Evolutionary conservation across 495 filamentous ascomycete genomes (phyloP).

Genomic region (Bryoglossum gracile): DNA sequence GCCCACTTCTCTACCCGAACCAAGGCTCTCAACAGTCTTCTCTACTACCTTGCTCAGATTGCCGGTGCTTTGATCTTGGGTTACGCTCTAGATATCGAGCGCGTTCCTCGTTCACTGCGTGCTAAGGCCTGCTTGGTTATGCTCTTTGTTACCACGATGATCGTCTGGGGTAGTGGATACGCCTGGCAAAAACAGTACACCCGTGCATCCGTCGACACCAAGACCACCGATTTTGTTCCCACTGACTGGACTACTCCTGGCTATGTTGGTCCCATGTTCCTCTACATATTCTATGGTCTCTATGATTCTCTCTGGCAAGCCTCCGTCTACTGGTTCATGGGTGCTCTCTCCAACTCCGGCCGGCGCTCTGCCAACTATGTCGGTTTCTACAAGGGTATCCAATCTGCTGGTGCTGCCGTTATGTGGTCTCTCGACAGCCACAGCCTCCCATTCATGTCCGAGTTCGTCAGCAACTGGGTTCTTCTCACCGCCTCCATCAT

Average conservation of each 20-base stretch:
- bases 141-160: slow-evolving; percentile 69
- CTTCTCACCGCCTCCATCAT: slow-evolving; percentile 64
- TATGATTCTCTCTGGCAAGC: slow-evolving; percentile 86
- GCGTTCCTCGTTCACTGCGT: slow-evolving; percentile 59
- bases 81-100: slow-evolving; percentile 60
- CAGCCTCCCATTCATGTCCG: slow-evolving; percentile 52
- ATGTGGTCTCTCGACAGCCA: slow-evolving; percentile 72
- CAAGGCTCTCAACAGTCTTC: slow-evolving; percentile 70
- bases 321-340: slow-evolving; percentile 90
- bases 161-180: slow-evolving; percentile 83
- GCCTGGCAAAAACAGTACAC: slow-evolving; percentile 61
- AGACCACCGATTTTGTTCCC: slow-evolving; percentile 25
- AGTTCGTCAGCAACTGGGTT: slow-evolving; percentile 32
- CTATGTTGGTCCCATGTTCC: slow-evolving; percentile 77
- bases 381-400: slow-evolving; percentile 96
- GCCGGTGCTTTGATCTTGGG: slow-evolving; percentile 75
- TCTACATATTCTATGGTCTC: slow-evolving; percentile 92
- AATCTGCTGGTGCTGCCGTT: slow-evolving; percentile 86
- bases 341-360: slow-evolving; percentile 81
- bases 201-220: slow-evolving; percentile 36
- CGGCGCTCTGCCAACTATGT: slow-evolving; percentile 89
- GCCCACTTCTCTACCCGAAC: slow-evolving; percentile 79
- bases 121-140: slow-evolving; percentile 62
- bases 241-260: slow-evolving; percentile 60
- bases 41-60: slow-evolving; percentile 89